These are phyloP conservation scores for Pseudonectria buxi DNA, from an alignment of 2,329 filamentous ascomycete species.

Conservation along the genomic window DNA sequence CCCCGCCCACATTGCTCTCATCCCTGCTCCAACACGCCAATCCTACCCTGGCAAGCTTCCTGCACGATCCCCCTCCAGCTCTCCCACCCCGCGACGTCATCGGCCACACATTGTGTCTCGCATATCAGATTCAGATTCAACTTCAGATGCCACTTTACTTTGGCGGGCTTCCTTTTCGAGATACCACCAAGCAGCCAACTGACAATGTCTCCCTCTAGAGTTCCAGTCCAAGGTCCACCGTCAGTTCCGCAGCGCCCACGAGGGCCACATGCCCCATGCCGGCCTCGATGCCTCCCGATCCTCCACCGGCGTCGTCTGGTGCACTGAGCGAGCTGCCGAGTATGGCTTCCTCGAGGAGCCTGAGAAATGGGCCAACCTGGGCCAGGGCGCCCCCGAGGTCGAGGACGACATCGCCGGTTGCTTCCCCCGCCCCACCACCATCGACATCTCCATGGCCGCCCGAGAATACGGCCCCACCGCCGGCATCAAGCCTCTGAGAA, in stretches of 20 bases:
- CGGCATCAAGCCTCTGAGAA: conserved; percentile 83
- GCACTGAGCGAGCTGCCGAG: conserved; percentile 77
- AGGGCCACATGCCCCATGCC: conserved; percentile 84
- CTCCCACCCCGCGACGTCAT: conserved; percentile 7
- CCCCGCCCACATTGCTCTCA: conserved; percentile 1
- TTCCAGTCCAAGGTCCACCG: conserved; percentile 76
- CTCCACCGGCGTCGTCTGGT: conserved; percentile 93
- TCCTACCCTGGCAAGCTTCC: conserved; percentile 10
- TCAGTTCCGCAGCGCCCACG: conserved; percentile 83
- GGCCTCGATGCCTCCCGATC: conserved; percentile 83
- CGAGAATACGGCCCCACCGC: conserved; percentile 92
- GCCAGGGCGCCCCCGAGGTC: conserved; percentile 89
- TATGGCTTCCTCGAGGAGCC: conserved; percentile 83
- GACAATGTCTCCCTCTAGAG: conserved; percentile 46
- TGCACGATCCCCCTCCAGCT: conserved; percentile 13
- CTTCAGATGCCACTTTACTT: too few species aligned
- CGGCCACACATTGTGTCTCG: too few species aligned
- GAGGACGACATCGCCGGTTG: conserved; percentile 88
- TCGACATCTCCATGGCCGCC: conserved; percentile 70
- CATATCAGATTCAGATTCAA: conserved; percentile 8
- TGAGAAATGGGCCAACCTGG: conserved; percentile 82
- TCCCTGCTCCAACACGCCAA: conserved; percentile 8
- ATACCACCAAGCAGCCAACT: conserved; percentile 10
- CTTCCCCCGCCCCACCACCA: conserved; percentile 71
- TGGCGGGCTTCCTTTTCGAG: too few species aligned